Base-by-base conservation (phyloP, 2,329 filamentous ascomycete species). In the Colletotrichum incanum region DNA sequence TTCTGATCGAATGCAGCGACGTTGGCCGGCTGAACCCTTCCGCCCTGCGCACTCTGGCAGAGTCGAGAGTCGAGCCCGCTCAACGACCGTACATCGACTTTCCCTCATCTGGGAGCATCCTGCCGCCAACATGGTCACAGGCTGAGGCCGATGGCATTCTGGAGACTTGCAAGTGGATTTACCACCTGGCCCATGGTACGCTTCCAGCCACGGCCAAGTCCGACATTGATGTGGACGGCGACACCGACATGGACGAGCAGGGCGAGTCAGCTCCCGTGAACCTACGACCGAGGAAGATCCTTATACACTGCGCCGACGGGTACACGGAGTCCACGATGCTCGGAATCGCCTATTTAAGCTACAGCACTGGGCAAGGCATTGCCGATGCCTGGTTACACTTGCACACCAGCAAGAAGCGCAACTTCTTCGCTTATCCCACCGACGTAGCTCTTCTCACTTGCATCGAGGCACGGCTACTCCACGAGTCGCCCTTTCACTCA, bases 241-340 rank as follows among this genome's bases (percentile, higher is more conserved):
- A 92, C 75, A 86, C 87, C 65, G 83, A 84, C 56, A 90, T 92
- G 86, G 77, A 80, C 1, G 62, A 76, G 65, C 75, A 78, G n/a
- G 28, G 20, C 7, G 37, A n/a, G 59, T 28, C 69, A 28, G 52
- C 52, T 14, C 43, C 52, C 28, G 56, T 68, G 72, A 64, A 77
- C 64, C 45, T 65, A 31, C 82, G 83, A 43, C 86, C 90, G 67
- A 86, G 91, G 74, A 95, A 91, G 78, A 90, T 98, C 43, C 88
- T 98, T 41, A 93, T 99, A 50, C 96, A 98, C 82, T 98, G 96
- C 81, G 92, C 93, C 2, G 96, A 99, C 81, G 96, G 96, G 23
- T 99, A 99, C 78, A 99, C 96, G 0, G 96, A 99, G 82, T 96
- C 93, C 1, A 95, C 95, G 1, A 88, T 99, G 81, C 87, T 99